Evolutionary conservation across 2,329 filamentous ascomycete species (phyloP).

Genomic region (Penicillium sclerotiorum): DNA sequence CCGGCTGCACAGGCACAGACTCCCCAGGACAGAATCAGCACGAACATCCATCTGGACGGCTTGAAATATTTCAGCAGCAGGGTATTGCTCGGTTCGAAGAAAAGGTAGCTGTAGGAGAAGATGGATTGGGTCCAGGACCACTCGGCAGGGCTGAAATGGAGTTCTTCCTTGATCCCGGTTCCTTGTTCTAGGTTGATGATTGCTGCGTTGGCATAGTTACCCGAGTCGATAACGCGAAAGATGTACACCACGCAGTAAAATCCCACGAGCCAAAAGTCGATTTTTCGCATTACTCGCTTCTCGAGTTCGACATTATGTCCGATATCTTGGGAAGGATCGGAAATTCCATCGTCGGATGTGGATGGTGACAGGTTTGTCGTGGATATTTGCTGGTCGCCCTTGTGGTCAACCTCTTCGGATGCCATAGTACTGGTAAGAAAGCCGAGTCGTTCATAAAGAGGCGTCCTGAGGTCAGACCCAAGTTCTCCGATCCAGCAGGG

Average conservation of each 20-base stretch:
- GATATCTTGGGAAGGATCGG: not conserved
- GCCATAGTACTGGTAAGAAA: no score
- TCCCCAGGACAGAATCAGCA: constrained; percentile 48
- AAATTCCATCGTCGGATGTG: constrained; percentile 6
- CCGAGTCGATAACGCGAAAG: constrained; percentile 44
- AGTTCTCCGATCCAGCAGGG: no score
- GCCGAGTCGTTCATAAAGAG: no score
- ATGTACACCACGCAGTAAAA: constrained; percentile 44
- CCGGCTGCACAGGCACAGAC: constrained; percentile 41
- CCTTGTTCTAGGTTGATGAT: constrained; percentile 47
- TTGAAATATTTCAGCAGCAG: constrained; percentile 26
- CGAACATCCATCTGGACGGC: constrained; percentile 33
- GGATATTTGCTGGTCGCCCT: constrained; percentile 1
- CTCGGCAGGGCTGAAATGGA: constrained; percentile 33
- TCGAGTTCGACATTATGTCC: constrained; percentile 24
- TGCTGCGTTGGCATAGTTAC: constrained; percentile 45
- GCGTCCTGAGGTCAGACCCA: no score
- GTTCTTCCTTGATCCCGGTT: constrained; percentile 44
- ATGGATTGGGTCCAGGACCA: constrained; percentile 47
- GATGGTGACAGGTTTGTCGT: constrained; percentile 8
- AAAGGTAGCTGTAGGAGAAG: constrained; percentile 41
- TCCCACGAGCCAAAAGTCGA: constrained; percentile 35
- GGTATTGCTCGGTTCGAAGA: constrained; percentile 25
- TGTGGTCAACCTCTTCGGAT: no score
- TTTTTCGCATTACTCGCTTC: constrained; percentile 36